Evolutionary conservation across 345 rosid genomes (phyloP).

Genomic region (Litchi chinensis): DNA sequence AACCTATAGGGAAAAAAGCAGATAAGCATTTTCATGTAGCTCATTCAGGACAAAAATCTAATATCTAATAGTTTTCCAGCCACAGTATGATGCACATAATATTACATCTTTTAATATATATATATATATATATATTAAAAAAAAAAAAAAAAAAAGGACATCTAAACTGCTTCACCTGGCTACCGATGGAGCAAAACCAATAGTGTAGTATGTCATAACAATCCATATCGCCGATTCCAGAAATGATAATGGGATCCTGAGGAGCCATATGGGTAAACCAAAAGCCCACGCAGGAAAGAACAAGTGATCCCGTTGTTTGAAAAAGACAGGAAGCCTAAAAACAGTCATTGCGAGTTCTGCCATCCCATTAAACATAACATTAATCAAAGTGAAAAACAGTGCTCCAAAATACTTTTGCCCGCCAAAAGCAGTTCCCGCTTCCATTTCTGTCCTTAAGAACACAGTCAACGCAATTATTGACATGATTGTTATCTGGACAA

Average conservation of each 20-base stretch:
- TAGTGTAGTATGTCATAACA: slow-evolving; percentile 58
- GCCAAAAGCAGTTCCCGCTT: slow-evolving; percentile 39
- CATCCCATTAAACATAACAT: slow-evolving; percentile 73
- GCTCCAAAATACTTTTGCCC: slow-evolving; percentile 62
- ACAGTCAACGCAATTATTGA: slow-evolving; percentile 53
- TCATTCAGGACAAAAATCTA: background rate
- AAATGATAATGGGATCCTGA: slow-evolving; percentile 67
- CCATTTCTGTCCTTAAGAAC: slow-evolving; percentile 62
- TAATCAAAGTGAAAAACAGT: slow-evolving; percentile 53
- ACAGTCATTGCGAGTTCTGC: slow-evolving; percentile 64
- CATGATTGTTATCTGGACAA: slow-evolving; percentile 55
- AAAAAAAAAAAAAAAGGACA: no score
- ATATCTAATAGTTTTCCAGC: background rate
- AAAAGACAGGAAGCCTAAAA: slow-evolving; percentile 67
- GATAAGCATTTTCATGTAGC: background rate
- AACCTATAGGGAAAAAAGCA: slow-evolving; percentile 47
- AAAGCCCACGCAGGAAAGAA: slow-evolving; percentile 79
- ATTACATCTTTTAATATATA: no score
- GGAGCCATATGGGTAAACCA: slow-evolving; percentile 60
- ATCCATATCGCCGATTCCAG: slow-evolving; percentile 67
- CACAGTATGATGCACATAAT: background rate
- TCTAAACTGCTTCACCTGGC: slow-evolving; percentile 45
- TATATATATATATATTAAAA: no score
- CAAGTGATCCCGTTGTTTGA: slow-evolving; percentile 66
- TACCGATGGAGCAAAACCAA: slow-evolving; percentile 72